Evolutionary conservation across 371 early-diverging fungal species (phyloP).

Genomic region (Phascolomyces articulosus): DNA sequence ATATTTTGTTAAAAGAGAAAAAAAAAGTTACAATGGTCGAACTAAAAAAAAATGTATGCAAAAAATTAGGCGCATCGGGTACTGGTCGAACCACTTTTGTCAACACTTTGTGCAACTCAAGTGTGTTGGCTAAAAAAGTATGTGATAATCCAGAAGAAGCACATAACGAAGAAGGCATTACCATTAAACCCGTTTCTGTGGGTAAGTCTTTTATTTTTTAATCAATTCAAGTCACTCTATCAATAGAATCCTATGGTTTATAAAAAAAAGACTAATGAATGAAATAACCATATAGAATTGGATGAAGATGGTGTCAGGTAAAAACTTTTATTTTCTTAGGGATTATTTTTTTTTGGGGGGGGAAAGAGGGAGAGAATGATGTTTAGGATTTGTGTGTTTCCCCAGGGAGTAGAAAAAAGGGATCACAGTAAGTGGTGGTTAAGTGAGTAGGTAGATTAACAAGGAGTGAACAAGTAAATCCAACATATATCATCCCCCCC

Average conservation of each 20-base stretch:
- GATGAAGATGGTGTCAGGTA: constrained; percentile 92
- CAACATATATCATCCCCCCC: neutral
- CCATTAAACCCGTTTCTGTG: constrained; percentile 81
- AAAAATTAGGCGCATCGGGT: constrained; percentile 79
- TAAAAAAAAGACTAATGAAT: too few relatives aligned
- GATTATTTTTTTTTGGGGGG: too few relatives aligned
- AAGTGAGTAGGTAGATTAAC: neutral
- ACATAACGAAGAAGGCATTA: constrained; percentile 91
- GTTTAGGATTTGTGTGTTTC: too few relatives aligned
- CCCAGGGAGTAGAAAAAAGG: neutral
- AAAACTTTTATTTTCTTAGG: constrained; percentile 1
- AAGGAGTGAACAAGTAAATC: neutral
- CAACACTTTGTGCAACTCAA: constrained; percentile 93
- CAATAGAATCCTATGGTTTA: too few relatives aligned
- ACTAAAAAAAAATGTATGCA: neutral
- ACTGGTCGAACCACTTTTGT: constrained; percentile 98
- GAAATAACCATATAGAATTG: too few relatives aligned
- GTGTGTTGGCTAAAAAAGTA: constrained; percentile 71
- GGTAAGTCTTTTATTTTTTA: constrained; percentile 37
- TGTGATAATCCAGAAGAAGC: constrained; percentile 85
- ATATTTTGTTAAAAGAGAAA: neutral
- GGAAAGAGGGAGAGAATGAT: too few relatives aligned
- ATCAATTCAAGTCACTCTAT: too few relatives aligned
- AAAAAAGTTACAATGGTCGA: neutral
- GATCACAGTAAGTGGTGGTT: neutral